Percentiles rank a stretch among this genome's conserved stretches.
Conservation (phyloP, 306 rosid genomes). For the Amphicarpaea edgeworthii region DNA sequence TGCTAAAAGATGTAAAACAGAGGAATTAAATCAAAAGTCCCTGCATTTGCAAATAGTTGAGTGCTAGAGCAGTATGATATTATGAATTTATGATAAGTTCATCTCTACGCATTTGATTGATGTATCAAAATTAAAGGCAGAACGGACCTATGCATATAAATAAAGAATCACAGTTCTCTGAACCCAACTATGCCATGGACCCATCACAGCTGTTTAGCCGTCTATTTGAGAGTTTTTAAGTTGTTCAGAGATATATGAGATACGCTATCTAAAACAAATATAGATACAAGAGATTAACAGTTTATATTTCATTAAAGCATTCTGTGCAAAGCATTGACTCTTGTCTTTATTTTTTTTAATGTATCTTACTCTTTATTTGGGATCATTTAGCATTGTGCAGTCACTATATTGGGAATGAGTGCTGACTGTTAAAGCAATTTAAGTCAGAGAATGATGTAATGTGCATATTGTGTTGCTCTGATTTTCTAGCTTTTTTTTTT, state of each 20-base stretch:
- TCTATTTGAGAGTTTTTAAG: not conserved
- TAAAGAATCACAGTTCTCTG: not conserved
- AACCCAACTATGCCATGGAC: no score
- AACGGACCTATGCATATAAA: not conserved
- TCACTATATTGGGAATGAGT: not conserved
- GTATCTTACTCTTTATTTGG: not conserved
- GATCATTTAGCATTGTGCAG: not conserved
- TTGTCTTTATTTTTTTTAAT: not conserved
- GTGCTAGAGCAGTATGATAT: not conserved
- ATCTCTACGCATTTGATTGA: not conserved
- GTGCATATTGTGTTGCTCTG: not conserved
- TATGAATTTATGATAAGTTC: not conserved
- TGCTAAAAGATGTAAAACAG: not conserved
- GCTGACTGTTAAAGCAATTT: not conserved
- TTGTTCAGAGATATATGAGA: not conserved
- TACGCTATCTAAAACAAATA: not conserved
- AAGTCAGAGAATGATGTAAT: not conserved
- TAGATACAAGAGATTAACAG: not conserved
- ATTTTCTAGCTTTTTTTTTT: slow-evolving; percentile 11
- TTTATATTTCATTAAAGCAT: not conserved
- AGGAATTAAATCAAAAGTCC: not conserved
- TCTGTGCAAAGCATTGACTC: not conserved
- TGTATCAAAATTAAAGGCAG: not conserved
- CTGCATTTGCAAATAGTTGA: not conserved
- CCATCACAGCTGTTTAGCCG: no score